These are phyloP conservation scores for Plicaturopsis crispa DNA, from an alignment of 768 basidiomycete genomes.

Conservation along the genomic window DNA sequence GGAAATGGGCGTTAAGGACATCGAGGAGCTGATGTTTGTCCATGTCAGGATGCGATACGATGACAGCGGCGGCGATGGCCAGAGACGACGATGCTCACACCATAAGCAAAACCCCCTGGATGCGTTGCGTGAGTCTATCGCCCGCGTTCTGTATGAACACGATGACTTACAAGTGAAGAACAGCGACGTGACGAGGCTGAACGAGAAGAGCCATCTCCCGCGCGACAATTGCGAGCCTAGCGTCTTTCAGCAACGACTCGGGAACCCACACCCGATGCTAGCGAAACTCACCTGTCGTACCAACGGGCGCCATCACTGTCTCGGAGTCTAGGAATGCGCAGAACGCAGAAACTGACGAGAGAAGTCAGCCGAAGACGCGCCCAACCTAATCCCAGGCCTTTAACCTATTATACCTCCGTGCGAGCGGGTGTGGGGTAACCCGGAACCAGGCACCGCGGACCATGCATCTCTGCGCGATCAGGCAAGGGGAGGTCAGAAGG, in stretches of 20 bases:
- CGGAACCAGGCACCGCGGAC: too few species aligned
- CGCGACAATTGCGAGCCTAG: constrained; percentile 37
- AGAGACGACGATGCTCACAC: constrained; percentile 37
- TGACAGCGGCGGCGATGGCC: constrained; percentile 18
- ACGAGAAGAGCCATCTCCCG: constrained; percentile 47
- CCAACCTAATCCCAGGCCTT: too few species aligned
- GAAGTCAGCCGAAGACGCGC: too few species aligned
- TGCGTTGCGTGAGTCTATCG: constrained; percentile 9
- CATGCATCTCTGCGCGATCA: too few species aligned
- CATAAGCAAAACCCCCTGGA: constrained; percentile 70
- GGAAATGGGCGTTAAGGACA: constrained; percentile 69
- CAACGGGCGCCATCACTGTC: constrained; percentile 29
- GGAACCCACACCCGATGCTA: background rate
- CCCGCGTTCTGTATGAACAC: background rate
- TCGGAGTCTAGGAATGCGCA: too few species aligned
- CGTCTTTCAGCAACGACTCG: constrained; percentile 9
- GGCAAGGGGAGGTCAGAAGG: too few species aligned
- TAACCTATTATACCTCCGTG: too few species aligned
- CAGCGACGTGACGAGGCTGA: constrained; percentile 62
- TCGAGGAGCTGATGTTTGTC: constrained; percentile 50
- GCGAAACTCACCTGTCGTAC: constrained; percentile 32
- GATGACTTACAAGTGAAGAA: constrained; percentile 59
- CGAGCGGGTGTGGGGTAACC: too few species aligned
- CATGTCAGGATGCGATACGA: background rate
- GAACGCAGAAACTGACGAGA: too few species aligned